Conservation (phyloP, 257 asterid genomes). For the Plantago major region DNA sequence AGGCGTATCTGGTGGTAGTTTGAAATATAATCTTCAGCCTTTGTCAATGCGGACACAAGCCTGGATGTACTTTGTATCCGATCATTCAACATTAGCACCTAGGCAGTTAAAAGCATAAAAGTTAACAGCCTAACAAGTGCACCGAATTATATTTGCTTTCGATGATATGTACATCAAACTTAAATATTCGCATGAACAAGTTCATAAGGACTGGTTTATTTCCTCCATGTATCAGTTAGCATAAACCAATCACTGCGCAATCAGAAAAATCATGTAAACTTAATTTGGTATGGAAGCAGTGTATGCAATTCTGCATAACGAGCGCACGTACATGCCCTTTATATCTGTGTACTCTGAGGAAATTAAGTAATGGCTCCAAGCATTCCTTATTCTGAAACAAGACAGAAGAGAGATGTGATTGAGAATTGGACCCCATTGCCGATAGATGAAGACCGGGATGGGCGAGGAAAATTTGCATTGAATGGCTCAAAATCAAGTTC, state of each 20-base stretch:
- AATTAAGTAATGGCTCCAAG: conserved; percentile 83
- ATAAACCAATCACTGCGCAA: not conserved
- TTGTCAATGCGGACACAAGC: conserved; percentile 67
- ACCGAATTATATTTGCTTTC: not conserved
- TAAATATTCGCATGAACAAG: no score
- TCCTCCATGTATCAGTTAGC: no score
- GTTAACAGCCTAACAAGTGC: not conserved
- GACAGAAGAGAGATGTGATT: conserved; percentile 91
- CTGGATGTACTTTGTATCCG: conserved; percentile 69
- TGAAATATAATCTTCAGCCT: conserved; percentile 76
- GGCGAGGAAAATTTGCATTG: conserved; percentile 87
- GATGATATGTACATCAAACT: no score
- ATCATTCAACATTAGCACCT: conserved; percentile 90
- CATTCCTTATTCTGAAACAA: conserved; percentile 88
- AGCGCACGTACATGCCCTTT: conserved; percentile 73
- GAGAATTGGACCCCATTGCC: conserved; percentile 98
- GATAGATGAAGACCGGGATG: conserved; percentile 77
- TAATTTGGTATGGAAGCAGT: not conserved
- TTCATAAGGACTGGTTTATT: no score
- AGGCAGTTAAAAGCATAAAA: conserved; percentile 17
- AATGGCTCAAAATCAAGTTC: conserved; percentile 99
- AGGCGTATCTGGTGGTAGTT: conserved; percentile 57
- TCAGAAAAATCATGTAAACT: not conserved
- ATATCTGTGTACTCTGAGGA: conserved; percentile 75
- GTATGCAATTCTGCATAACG: not conserved